phyloP scores from a whole-genome alignment of 192 early-diverging fungal genomes.

The Neocallimastix lanati region DNA sequence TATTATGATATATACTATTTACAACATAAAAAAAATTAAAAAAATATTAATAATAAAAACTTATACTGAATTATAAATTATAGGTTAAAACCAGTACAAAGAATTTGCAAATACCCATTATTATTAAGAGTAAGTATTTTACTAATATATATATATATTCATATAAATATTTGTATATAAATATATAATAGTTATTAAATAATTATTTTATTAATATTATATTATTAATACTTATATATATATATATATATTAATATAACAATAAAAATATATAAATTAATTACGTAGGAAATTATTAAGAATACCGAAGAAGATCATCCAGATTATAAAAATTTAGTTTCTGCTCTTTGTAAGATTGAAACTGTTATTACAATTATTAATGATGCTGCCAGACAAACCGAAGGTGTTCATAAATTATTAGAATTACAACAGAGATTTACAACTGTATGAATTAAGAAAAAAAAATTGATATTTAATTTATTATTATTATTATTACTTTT shows the following conservation, averaged over 20 bases:
- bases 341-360: slow-evolving; percentile 24
- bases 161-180: no score
- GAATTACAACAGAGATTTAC: slow-evolving; percentile 24
- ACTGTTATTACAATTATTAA: slow-evolving; percentile 35
- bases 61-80: no score
- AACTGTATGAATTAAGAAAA: slow-evolving; percentile 9
- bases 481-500: not conserved
- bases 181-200: no score
- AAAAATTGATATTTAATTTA: not conserved
- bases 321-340: slow-evolving; percentile 18
- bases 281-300: slow-evolving; percentile 16
- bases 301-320: slow-evolving; percentile 21
- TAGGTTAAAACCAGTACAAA: slow-evolving; percentile 33
- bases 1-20: no score
- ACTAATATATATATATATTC: no score
- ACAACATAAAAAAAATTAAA: no score
- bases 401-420: slow-evolving; percentile 28
- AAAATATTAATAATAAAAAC: no score
- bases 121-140: slow-evolving; percentile 19
- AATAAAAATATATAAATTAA: not conserved
- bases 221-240: no score
- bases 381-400: slow-evolving; percentile 26
- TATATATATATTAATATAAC: no score
- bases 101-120: slow-evolving; percentile 38
- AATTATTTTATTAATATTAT: no score